Base-by-base conservation (phyloP, 495 filamentous ascomycete species). In the Talaromyces nanjingensis region DNA sequence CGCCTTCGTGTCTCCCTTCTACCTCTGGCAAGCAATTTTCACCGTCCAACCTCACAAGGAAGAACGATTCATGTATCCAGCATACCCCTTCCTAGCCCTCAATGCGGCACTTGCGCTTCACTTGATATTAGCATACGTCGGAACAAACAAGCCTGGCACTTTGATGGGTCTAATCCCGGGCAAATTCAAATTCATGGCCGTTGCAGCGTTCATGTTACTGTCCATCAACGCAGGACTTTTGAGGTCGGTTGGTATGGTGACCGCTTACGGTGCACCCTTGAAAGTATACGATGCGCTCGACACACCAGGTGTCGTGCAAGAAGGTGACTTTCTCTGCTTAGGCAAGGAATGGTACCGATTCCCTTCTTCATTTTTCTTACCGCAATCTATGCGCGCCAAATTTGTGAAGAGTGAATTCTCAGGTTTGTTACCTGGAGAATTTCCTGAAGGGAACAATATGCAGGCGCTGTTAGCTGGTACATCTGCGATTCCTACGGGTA, bases 271-370 rank as follows among this genome's bases (percentile, higher is more conserved):
- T 24, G 93, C 96, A 2, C 93, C 96, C 0, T 73, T 99, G 29
- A 82, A 86, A 27, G 76, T 98, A 7, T 96, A 96, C 68, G 76
- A 76, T 29, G 77, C 85, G 0, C 73, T 86, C 29, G 81, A 85
- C 53, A 65, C 73, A 20, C 68, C 72, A 24, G 81, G 76, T 18
- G 62, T 87, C 6, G 78, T 79, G 7, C 72, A 78, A 3, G 70
- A 73, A 2, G 87, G 86, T n/a, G 87, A 87, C 53, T 85, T 78
- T 29, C 84, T 99, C 4, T 99, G 96, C 74, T 83, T 97, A 55
- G 93, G 89, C 49, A 98, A 97, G 72, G 96, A 99, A 72, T 99
- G 96, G 96, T 97, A 99, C 72, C 90, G 96, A 56, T 99, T 96
- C 70, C 96, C 96, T 11, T 92, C 90, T 14, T 93, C 91, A 4